Percentiles rank a stretch among this genome's conserved stretches.
Conservation (phyloP, 2,329 filamentous ascomycete genomes). For the Thielaviopsis punctulata region DNA sequence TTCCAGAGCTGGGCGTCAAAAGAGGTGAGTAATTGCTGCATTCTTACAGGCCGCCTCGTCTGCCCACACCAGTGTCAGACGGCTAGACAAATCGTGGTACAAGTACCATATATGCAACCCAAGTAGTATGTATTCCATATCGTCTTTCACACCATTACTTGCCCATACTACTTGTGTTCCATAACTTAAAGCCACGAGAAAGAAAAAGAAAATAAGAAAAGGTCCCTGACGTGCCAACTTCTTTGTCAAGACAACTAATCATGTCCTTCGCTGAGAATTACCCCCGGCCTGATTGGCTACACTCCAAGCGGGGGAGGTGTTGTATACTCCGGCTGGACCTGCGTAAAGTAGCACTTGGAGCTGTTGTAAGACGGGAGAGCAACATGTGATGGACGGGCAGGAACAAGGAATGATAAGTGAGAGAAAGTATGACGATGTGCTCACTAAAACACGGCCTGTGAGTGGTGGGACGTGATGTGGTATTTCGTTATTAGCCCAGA, state of each 20-base stretch:
- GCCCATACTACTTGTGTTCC: background rate
- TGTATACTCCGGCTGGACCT: background rate
- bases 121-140: too few species aligned
- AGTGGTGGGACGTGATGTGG: background rate
- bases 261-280: background rate
- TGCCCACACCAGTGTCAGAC: conserved; percentile 14
- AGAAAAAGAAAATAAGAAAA: too few species aligned
- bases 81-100: too few species aligned
- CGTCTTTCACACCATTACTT: too few species aligned
- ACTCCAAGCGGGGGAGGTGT: background rate
- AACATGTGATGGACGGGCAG: too few species aligned
- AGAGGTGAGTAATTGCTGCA: background rate
- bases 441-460: background rate
- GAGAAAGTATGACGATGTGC: background rate
- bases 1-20: conserved; percentile 17
- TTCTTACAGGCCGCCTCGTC: background rate
- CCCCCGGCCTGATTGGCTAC: background rate
- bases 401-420: too few species aligned
- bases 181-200: too few species aligned
- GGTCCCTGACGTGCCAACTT: background rate
- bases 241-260: too few species aligned
- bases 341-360: too few species aligned
- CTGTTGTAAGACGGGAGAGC: too few species aligned
- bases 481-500: background rate
- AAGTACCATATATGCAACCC: too few species aligned